Percentiles rank a stretch among this genome's conserved stretches.
phyloP scores from a whole-genome alignment of 2,329 filamentous ascomycete genomes.

The Diaporthe citriasiana region DNA sequence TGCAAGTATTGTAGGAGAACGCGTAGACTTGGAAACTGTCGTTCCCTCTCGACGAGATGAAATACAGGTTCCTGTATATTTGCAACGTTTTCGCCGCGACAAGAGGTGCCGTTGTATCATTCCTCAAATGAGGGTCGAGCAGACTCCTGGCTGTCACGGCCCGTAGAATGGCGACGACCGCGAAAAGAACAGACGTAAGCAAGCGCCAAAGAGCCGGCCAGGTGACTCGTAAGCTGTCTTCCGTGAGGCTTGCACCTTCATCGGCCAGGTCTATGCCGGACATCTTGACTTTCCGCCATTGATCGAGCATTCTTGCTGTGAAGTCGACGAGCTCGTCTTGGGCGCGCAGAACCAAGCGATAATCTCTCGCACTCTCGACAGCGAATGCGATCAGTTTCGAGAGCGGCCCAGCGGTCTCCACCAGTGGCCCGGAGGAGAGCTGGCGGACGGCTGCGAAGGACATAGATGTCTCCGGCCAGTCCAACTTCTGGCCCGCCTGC shows the following conservation, averaged over 20 bases:
- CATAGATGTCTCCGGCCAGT: conserved; percentile 73
- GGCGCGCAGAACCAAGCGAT: conserved; percentile 46
- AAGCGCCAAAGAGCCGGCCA: conserved; percentile 82
- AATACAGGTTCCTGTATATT: conserved; percentile 82
- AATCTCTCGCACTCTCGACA: conserved; percentile 63
- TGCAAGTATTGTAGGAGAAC: conserved; percentile 85
- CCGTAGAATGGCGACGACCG: conserved; percentile 80
- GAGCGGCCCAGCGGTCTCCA: conserved; percentile 76
- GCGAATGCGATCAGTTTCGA: conserved; percentile 76
- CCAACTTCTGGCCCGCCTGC: conserved; percentile 68
- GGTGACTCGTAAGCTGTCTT: conserved; percentile 75
- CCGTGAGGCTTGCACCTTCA: conserved; percentile 73
- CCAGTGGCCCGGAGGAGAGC: conserved; percentile 72
- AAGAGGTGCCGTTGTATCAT: conserved; percentile 66
- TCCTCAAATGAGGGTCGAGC: conserved; percentile 63
- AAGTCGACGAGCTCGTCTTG: conserved; percentile 77
- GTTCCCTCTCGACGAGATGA: conserved; percentile 82
- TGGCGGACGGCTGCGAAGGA: conserved; percentile 73
- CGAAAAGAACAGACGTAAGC: conserved; percentile 82
- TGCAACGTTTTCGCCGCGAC: conserved; percentile 81
- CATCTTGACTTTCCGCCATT: conserved; percentile 82
- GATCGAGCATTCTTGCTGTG: conserved; percentile 73
- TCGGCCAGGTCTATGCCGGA: conserved; percentile 79
- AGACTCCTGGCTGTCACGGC: conserved; percentile 77
- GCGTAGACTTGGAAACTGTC: conserved; percentile 85